phyloP scores from a whole-genome alignment of 345 rosid genomes.

The Rhodamnia rubescens region DNA sequence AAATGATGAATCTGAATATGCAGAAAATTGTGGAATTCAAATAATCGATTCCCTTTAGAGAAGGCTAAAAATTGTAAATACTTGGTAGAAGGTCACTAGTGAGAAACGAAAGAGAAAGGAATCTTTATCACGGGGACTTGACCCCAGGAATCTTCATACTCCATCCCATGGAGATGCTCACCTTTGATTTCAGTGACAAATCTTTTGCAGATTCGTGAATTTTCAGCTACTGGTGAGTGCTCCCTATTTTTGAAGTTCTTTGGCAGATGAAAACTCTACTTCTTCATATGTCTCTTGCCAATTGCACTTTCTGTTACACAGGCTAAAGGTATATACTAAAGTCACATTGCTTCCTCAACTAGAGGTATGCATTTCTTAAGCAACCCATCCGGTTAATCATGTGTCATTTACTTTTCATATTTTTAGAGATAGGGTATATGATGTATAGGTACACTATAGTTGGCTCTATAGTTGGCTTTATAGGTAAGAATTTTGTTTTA shows the following conservation, averaged over 20 bases:
- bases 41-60: too few relatives aligned
- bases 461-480: neutral
- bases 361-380: constrained; percentile 29
- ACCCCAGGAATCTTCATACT: too few relatives aligned
- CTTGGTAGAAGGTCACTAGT: too few relatives aligned
- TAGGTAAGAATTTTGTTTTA: neutral
- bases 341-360: constrained; percentile 62
- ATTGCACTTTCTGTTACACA: constrained; percentile 8
- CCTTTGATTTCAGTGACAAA: constrained; percentile 52
- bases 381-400: neutral
- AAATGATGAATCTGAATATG: too few relatives aligned
- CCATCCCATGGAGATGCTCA: constrained; percentile 34
- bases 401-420: neutral
- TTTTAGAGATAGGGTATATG: neutral
- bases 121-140: too few relatives aligned
- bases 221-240: constrained; percentile 60
- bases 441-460: neutral
- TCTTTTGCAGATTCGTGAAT: constrained; percentile 59
- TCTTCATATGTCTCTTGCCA: neutral
- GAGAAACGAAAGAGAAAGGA: too few relatives aligned
- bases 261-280: neutral
- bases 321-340: constrained; percentile 88
- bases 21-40: too few relatives aligned
- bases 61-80: too few relatives aligned
- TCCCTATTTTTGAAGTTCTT: neutral